Percentiles rank a stretch among this genome's conserved stretches.
phyloP scores from a whole-genome alignment of 1,284 basidiomycete genomes.

The Puccinia coronata region DNA sequence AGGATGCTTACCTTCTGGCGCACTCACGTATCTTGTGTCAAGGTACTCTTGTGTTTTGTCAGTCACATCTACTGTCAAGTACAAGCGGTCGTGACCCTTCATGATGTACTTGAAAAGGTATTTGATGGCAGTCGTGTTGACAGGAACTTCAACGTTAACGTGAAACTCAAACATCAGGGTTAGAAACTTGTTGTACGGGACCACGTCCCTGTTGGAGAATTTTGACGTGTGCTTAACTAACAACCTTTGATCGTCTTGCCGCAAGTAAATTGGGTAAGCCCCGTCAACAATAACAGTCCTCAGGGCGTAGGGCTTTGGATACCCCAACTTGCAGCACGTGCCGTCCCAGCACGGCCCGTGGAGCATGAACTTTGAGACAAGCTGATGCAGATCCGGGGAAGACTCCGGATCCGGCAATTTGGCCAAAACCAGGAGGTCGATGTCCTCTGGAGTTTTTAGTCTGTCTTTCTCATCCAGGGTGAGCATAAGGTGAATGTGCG shows the following conservation, averaged over 20 bases:
- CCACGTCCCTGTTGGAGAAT: constrained; percentile 45
- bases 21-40: not conserved
- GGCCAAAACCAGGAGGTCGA: no score
- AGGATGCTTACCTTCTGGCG: not conserved
- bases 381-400: no score
- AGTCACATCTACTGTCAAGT: not conserved
- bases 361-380: no score
- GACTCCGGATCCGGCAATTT: no score
- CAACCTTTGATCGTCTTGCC: not conserved
- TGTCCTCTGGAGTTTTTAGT: no score
- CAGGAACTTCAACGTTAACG: constrained; percentile 23
- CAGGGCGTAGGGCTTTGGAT: no score
- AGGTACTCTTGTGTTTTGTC: not conserved
- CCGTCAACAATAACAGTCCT: no score
- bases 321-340: no score
- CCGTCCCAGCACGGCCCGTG: no score
- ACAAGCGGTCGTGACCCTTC: not conserved
- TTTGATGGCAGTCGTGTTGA: not conserved
- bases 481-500: no score
- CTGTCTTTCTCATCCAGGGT: no score
- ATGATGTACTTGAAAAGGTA: constrained; percentile 31
- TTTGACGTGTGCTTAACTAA: constrained; percentile 53
- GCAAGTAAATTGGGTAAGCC: not conserved
- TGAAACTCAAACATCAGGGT: not conserved
- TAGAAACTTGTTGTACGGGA: constrained; percentile 19